Evolutionary conservation across 306 rosid species (phyloP).

Genomic region (Corylus americana): DNA sequence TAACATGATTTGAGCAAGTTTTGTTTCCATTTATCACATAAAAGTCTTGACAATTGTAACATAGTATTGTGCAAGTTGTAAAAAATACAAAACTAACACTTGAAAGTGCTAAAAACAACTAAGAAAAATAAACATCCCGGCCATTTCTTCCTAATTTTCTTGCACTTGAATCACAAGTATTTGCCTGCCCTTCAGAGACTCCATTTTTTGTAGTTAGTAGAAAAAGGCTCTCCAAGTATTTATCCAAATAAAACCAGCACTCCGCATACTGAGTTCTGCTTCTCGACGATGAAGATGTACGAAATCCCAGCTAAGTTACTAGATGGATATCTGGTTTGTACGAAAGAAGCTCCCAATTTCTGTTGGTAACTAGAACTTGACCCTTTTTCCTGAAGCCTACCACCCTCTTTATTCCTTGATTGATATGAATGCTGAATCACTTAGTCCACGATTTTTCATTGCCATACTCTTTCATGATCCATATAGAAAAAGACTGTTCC

Average conservation of each 20-base stretch:
- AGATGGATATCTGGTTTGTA: background rate
- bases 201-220: background rate
- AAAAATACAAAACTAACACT: too few relatives aligned
- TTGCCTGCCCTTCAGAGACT: background rate
- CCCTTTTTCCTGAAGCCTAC: conserved; percentile 7
- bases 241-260: background rate
- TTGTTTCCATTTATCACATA: too few relatives aligned
- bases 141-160: too few relatives aligned
- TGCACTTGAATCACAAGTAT: too few relatives aligned
- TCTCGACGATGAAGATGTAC: too few relatives aligned
- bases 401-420: background rate
- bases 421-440: background rate
- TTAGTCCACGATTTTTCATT: conserved; percentile 22
- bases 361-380: background rate
- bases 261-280: too few relatives aligned
- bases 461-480: conserved; percentile 24
- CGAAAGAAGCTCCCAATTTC: conserved; percentile 11
- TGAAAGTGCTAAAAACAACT: too few relatives aligned
- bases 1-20: too few relatives aligned
- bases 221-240: background rate
- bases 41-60: too few relatives aligned
- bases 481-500: background rate
- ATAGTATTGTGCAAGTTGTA: too few relatives aligned
- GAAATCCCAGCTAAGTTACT: background rate
- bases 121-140: too few relatives aligned